These are phyloP conservation scores for Naegleria fowleri DNA, from an alignment of 208 protist genomes.

Conservation along the genomic window DNA sequence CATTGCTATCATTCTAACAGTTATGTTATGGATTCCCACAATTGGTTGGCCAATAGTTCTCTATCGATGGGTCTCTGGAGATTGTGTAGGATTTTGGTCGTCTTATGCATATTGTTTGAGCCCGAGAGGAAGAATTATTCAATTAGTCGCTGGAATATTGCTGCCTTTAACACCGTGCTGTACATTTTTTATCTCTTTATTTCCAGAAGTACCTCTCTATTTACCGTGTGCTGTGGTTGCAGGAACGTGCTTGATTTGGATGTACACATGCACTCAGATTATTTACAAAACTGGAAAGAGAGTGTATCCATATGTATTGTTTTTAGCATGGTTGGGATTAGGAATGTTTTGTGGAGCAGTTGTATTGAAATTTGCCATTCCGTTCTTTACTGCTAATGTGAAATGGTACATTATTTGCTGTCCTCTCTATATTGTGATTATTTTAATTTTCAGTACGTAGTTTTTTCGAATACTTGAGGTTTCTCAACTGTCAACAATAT, in stretches of 20 bases:
- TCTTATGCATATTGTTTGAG: not conserved
- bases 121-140: not conserved
- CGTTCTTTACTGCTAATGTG: not conserved
- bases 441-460: not conserved
- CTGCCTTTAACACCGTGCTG: not conserved
- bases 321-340: not conserved
- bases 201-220: not conserved
- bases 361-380: not conserved
- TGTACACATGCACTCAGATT: not conserved
- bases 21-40: not conserved
- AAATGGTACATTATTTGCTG: not conserved
- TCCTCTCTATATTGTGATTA: not conserved
- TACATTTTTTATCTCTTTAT: not conserved
- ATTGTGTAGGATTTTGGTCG: not conserved
- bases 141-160: not conserved
- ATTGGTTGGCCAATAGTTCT: not conserved
- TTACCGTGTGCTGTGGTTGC: not conserved
- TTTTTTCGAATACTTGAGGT: not conserved
- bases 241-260: not conserved
- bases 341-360: not conserved
- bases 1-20: not conserved
- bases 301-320: not conserved
- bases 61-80: not conserved
- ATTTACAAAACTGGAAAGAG: not conserved
- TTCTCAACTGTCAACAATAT: no score